These are phyloP conservation scores for Fomitopsis palustris DNA, from an alignment of 1,284 basidiomycete species.

Conservation along the genomic window DNA sequence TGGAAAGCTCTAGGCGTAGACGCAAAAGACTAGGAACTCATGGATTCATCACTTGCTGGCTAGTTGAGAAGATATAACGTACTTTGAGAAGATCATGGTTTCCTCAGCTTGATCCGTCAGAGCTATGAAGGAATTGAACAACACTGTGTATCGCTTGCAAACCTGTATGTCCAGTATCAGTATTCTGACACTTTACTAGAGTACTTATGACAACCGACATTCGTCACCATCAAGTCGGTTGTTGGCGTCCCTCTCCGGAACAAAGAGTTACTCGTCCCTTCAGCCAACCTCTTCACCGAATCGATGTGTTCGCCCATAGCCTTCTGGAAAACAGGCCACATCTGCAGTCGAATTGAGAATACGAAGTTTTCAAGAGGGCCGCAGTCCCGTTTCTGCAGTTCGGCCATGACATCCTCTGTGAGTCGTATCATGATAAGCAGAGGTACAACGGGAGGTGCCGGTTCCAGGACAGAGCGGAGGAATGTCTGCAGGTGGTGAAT, in stretches of 20 bases:
- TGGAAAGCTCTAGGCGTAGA: conserved; percentile 81
- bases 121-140: conserved; percentile 80
- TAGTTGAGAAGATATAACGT: conserved; percentile 18
- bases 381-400: conserved; percentile 73
- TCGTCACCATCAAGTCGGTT: conserved; percentile 66
- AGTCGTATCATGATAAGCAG: conserved; percentile 87
- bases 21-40: conserved; percentile 63
- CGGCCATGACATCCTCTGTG: conserved; percentile 72
- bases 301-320: conserved; percentile 83
- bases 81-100: conserved; percentile 95
- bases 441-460: conserved; percentile 66
- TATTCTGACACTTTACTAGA: background rate
- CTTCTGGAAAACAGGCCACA: conserved; percentile 92
- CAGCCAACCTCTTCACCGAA: conserved; percentile 76
- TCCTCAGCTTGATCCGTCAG: conserved; percentile 84
- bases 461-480: conserved; percentile 59
- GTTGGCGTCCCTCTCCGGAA: conserved; percentile 61
- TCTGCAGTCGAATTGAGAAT: conserved; percentile 72
- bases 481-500: conserved; percentile 60
- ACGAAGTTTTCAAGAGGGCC: conserved; percentile 78
- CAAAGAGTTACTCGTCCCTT: conserved; percentile 61
- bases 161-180: conserved; percentile 28
- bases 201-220: conserved; percentile 38
- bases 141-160: conserved; percentile 66
- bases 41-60: conserved; percentile 5